Evolutionary conservation across 2,329 filamentous ascomycete genomes (phyloP).

Genomic region (Botrytis paeoniae): DNA sequence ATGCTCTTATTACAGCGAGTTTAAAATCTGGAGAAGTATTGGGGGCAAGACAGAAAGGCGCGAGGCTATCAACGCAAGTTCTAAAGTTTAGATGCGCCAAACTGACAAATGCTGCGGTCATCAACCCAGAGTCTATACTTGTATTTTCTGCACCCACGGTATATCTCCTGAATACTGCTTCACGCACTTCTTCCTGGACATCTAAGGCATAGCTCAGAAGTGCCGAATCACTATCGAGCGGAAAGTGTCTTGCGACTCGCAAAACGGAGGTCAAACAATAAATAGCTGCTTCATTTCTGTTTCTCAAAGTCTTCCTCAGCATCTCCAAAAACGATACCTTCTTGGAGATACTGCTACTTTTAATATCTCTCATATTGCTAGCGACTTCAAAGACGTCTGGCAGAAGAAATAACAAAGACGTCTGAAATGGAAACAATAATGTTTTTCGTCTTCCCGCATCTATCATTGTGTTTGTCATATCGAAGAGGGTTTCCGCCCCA

Average conservation of each 20-base stretch:
- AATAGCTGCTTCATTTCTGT: constrained; percentile 64
- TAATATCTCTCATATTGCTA: constrained; percentile 63
- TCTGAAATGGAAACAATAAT: constrained; percentile 61
- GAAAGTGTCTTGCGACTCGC: constrained; percentile 62
- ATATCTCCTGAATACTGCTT: constrained; percentile 60
- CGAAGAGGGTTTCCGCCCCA: constrained; percentile 64
- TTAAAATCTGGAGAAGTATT: constrained; percentile 58
- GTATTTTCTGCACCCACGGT: constrained; percentile 47
- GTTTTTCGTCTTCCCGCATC: constrained; percentile 56
- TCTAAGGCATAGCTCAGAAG: constrained; percentile 64
- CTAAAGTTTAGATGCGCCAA: constrained; percentile 61
- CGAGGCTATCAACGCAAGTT: constrained; percentile 54
- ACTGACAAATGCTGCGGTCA: constrained; percentile 65
- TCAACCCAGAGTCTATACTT: constrained; percentile 60
- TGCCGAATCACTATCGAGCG: constrained; percentile 56
- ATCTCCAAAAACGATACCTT: constrained; percentile 64
- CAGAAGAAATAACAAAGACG: constrained; percentile 58
- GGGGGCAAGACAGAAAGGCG: constrained; percentile 55
- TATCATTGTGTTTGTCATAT: constrained; percentile 62
- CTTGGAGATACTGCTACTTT: constrained; percentile 60
- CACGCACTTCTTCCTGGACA: constrained; percentile 65
- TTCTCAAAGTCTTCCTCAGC: constrained; percentile 59
- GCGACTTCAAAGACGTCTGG: constrained; percentile 70
- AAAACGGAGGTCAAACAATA: constrained; percentile 63
- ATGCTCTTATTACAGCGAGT: constrained; percentile 59